phyloP scores from a whole-genome alignment of 306 rosid genomes.

The Phaseolus lunatus region DNA sequence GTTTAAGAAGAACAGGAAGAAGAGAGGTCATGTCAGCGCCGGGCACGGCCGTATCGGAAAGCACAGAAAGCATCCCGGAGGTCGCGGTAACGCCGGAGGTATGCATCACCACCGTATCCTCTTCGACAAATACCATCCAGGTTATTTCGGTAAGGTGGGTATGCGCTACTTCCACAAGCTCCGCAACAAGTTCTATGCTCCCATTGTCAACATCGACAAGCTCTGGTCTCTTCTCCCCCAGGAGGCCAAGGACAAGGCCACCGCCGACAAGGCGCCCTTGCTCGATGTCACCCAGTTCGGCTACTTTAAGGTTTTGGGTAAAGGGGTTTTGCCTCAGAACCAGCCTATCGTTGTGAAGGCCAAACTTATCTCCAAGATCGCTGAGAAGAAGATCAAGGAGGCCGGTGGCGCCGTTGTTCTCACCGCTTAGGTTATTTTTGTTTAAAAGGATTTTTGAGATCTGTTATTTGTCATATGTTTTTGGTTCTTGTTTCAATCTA shows the following conservation, averaged over 20 bases:
- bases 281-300: constrained; percentile 75
- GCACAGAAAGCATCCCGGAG: constrained; percentile 84
- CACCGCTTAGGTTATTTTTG: constrained; percentile 55
- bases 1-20: constrained; percentile 80
- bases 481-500: not conserved
- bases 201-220: constrained; percentile 76
- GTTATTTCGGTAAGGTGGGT: constrained; percentile 79
- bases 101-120: constrained; percentile 89
- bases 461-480: not conserved
- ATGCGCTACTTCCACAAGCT: constrained; percentile 87
- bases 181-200: constrained; percentile 70
- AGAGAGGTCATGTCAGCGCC: constrained; percentile 87
- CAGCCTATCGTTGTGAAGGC: constrained; percentile 77
- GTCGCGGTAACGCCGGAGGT: constrained; percentile 86
- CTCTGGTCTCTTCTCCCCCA: constrained; percentile 79
- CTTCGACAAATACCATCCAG: constrained; percentile 87
- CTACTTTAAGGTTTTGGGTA: constrained; percentile 78
- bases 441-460: not conserved
- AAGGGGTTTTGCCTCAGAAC: constrained; percentile 69
- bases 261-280: constrained; percentile 61
- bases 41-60: constrained; percentile 82
- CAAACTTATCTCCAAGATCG: constrained; percentile 72
- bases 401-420: constrained; percentile 82
- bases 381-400: constrained; percentile 85
- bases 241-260: constrained; percentile 65